Conservation (phyloP, 2,329 filamentous ascomycete genomes). For the Ophiocordyceps unilateralis region DNA sequence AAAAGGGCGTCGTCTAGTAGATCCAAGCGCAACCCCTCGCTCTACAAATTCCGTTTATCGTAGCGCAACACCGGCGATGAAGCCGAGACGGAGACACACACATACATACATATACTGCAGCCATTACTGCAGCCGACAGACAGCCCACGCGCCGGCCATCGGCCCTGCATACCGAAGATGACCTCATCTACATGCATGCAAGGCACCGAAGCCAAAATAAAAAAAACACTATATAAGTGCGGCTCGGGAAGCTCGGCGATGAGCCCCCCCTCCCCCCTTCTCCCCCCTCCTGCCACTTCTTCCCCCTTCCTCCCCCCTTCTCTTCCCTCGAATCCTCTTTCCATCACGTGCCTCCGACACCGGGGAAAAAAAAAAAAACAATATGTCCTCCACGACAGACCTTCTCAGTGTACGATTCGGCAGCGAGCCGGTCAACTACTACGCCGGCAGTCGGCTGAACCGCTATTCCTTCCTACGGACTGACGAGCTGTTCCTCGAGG, state of each 20-base stretch:
- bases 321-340: background rate
- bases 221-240: background rate
- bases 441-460: slow-evolving; percentile 62
- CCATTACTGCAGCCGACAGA: too few relatives aligned
- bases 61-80: too few relatives aligned
- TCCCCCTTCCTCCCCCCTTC: background rate
- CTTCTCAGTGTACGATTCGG: slow-evolving; percentile 67
- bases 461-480: slow-evolving; percentile 61
- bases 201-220: background rate
- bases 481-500: slow-evolving; percentile 51
- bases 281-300: background rate
- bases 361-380: too few relatives aligned
- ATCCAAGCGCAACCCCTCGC: too few relatives aligned
- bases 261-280: background rate
- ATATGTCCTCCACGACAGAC: slow-evolving; percentile 14
- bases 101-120: too few relatives aligned
- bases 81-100: too few relatives aligned
- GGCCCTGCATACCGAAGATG: background rate
- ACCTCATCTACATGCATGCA: background rate
- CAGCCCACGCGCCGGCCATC: background rate
- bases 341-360: background rate
- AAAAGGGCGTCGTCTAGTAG: too few relatives aligned
- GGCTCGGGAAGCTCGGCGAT: too few relatives aligned
- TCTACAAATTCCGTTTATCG: too few relatives aligned
- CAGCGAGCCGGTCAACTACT: slow-evolving; percentile 70